phyloP scores from a whole-genome alignment of 352 stramenopile genomes.

The Pythium brachiatum region DNA sequence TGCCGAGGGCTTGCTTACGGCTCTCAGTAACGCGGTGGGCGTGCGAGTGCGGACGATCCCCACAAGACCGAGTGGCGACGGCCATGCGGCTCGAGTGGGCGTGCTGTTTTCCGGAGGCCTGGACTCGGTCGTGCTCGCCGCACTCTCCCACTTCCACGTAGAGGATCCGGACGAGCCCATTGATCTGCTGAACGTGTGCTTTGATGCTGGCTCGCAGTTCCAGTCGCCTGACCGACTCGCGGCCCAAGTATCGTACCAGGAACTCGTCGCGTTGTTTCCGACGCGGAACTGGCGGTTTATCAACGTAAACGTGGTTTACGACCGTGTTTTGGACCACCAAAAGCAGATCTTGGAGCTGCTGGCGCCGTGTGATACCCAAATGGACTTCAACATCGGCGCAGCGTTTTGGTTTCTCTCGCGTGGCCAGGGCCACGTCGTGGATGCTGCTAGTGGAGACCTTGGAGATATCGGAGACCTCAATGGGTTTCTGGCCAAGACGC shows the following conservation, averaged over 20 bases:
- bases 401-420: constrained; percentile 95
- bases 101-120: constrained; percentile 97
- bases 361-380: constrained; percentile 87
- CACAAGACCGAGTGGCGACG: background rate
- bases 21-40: constrained; percentile 79
- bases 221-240: constrained; percentile 90
- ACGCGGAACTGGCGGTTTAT: constrained; percentile 83
- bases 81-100: constrained; percentile 42
- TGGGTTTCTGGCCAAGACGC: constrained; percentile 33
- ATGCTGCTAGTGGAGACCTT: background rate
- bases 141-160: constrained; percentile 79
- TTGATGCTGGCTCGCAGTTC: constrained; percentile 65
- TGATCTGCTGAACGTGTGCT: constrained; percentile 95
- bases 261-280: constrained; percentile 87
- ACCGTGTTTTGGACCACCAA: constrained; percentile 67
- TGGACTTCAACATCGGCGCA: constrained; percentile 98
- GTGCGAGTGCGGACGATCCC: constrained; percentile 76
- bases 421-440: constrained; percentile 36
- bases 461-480: constrained; percentile 32
- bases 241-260: constrained; percentile 71
- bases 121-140: constrained; percentile 94
- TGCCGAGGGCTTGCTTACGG: constrained; percentile 44
- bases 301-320: constrained; percentile 75
- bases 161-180: constrained; percentile 60
- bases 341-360: constrained; percentile 77